Base-by-base conservation (phyloP, 495 filamentous ascomycete genomes). In the Parathielavia hyrcaniae region DNA sequence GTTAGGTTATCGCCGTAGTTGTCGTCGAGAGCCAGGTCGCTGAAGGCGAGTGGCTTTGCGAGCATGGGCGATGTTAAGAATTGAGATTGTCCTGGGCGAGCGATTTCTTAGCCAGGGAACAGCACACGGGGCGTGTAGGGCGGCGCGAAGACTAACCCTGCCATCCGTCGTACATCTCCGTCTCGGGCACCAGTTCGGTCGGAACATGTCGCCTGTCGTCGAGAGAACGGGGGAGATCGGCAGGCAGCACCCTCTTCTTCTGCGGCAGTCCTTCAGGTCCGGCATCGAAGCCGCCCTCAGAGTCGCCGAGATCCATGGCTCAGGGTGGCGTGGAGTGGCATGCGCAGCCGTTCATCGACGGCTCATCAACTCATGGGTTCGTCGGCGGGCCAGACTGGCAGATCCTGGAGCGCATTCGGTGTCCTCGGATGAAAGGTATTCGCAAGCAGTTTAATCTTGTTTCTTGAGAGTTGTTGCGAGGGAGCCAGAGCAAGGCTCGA, bases 131-230 rank as follows among this genome's bases (percentile, higher is more conserved):
- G 53, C 60, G 50, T 36, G 48, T 39, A 32, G 44, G 20, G 44
- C 50, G 68, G 52, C 23, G 17, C 14, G 57, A 45, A 47, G 5
- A 69, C 76, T 36, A 69, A 96, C 92, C 92, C 86, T 96, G 90
- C 93, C 93, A 98, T 58, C 89, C 95, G 81, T 98, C 93, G 69
- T 97, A 97, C 77, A 96, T 88, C 80, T 97, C 91, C 23, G 90
- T 95, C 77, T 97, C 92, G 9, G 80, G 81, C 26, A 87, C 79
- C 60, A 76, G 68, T 35, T 78, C 73, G 36, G 71, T 71, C 13
- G 75, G 74, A 5, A 80, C 74, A 55, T 79, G 82, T 68, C 85
- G 83, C 53, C 92, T 81, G 73, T 97, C 95, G 64, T 97, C 87
- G 57, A 98, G 79, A 46, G 91, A 92, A 62, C 83, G 90, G 6